A percentile compares a stretch with the other conserved stretches of the same genome.
Evolutionary conservation across 2,329 filamentous ascomycete species (phyloP).

Genomic region (Calonectria ilicicola): DNA sequence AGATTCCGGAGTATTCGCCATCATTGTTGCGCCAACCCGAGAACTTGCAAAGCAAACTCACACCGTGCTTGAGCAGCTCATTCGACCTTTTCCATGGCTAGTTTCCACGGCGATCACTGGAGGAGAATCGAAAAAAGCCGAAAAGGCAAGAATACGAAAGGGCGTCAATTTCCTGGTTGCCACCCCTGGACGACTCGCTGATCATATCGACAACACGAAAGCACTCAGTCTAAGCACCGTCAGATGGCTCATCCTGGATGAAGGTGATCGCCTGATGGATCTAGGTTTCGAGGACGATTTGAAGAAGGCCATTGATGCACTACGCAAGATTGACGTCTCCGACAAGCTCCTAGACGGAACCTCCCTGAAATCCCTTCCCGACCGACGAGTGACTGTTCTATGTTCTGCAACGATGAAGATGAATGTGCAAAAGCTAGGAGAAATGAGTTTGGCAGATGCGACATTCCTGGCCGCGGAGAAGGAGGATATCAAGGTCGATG

Average conservation of each 20-base stretch:
- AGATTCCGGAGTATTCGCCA: constrained; percentile 90
- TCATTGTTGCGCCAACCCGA: constrained; percentile 92
- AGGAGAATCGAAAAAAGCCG: constrained; percentile 79
- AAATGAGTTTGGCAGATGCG: constrained; percentile 95
- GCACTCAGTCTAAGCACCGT: constrained; percentile 89
- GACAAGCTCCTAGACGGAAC: constrained; percentile 70
- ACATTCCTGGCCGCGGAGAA: constrained; percentile 82
- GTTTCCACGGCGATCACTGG: constrained; percentile 87
- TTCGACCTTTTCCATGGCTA: constrained; percentile 93
- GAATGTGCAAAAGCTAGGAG: constrained; percentile 92
- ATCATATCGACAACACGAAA: constrained; percentile 94
- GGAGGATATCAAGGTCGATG: constrained; percentile 58
- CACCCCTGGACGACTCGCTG: constrained; percentile 89
- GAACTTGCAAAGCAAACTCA: constrained; percentile 96
- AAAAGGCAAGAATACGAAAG: constrained; percentile 94
- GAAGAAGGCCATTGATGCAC: constrained; percentile 83
- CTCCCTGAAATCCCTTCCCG: constrained; percentile 74
- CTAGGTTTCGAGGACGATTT: constrained; percentile 96
- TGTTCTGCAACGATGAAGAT: constrained; percentile 99
- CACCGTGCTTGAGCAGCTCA: constrained; percentile 83
- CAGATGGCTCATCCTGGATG: constrained; percentile 93
- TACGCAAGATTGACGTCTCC: constrained; percentile 74
- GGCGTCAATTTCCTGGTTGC: constrained; percentile 96
- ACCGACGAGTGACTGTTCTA: constrained; percentile 84
- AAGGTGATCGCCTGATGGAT: constrained; percentile 98